These are phyloP conservation scores for Fennellomyces sp. DNA, from an alignment of 371 early-diverging fungal genomes.

Conservation along the genomic window DNA sequence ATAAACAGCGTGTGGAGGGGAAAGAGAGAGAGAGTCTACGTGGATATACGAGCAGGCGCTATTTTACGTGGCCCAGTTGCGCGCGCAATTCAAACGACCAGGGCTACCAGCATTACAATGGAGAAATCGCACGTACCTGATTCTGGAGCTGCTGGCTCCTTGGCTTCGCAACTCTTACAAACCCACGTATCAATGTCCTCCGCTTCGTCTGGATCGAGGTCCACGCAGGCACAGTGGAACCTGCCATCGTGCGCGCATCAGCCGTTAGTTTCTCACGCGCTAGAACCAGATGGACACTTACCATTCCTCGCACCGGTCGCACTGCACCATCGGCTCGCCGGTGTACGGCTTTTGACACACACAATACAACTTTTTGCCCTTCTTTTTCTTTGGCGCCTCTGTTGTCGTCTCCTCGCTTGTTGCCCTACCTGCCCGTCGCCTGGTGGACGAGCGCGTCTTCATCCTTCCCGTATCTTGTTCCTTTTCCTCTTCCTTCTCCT, in stretches of 20 bases:
- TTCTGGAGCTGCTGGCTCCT: no score
- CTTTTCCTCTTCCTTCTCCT: background rate
- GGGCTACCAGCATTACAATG: conserved; percentile 6
- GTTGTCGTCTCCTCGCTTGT: conserved; percentile 11
- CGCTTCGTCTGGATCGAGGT: conserved; percentile 63
- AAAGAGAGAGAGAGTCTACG: conserved; percentile 1
- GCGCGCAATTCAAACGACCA: no score
- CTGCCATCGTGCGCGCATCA: conserved; percentile 28
- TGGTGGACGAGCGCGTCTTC: conserved; percentile 14
- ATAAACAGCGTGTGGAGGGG: no score
- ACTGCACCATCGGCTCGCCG: conserved; percentile 81
- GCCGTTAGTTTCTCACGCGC: background rate
- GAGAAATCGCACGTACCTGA: conserved; percentile 23
- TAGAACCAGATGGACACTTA: conserved; percentile 26
- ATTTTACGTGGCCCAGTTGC: no score
- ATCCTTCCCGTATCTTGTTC: conserved; percentile 16
- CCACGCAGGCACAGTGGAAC: conserved; percentile 78
- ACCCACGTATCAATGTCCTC: conserved; percentile 55
- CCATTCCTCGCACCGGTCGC: conserved; percentile 80
- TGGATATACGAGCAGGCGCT: background rate
- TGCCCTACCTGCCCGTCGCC: background rate
- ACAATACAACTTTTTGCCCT: conserved; percentile 71
- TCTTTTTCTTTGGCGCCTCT: conserved; percentile 8
- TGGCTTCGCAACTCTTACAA: conserved; percentile 43
- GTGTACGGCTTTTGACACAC: conserved; percentile 69